Evolutionary conservation across 2,329 filamentous ascomycete genomes (phyloP).

Genomic region (Apiospora aurea): DNA sequence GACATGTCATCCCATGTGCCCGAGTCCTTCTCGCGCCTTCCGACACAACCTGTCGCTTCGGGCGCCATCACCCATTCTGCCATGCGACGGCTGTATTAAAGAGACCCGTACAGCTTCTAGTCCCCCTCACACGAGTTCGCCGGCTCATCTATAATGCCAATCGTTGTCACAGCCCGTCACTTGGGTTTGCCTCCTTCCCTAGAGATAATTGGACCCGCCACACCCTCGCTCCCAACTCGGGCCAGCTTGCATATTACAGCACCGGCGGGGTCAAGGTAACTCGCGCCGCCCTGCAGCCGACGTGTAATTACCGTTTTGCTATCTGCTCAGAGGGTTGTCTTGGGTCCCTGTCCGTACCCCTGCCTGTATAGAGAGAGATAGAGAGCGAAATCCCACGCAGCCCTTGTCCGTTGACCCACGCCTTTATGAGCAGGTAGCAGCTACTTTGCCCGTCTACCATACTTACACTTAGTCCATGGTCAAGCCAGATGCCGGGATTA

Average conservation of each 20-base stretch:
- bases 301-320: constrained; percentile 14
- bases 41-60: neutral
- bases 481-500: neutral
- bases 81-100: neutral
- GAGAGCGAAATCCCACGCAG: neutral
- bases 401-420: neutral
- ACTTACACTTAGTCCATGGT: neutral
- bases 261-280: neutral
- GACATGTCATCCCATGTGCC: constrained; percentile 22
- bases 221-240: neutral
- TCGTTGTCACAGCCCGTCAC: neutral
- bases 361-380: constrained; percentile 4
- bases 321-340: constrained; percentile 21
- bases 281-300: constrained; percentile 12
- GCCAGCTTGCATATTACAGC: constrained; percentile 5
- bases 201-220: neutral
- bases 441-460: neutral
- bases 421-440: neutral
- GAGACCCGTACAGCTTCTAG: neutral
- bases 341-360: constrained; percentile 12
- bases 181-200: neutral
- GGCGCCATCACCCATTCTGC: neutral
- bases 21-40: neutral
- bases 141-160: neutral
- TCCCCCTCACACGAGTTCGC: neutral